Percentiles rank a stretch among this genome's conserved stretches.
Evolutionary conservation across 257 asterid species (phyloP).

Genomic region (Sherardia arvensis): DNA sequence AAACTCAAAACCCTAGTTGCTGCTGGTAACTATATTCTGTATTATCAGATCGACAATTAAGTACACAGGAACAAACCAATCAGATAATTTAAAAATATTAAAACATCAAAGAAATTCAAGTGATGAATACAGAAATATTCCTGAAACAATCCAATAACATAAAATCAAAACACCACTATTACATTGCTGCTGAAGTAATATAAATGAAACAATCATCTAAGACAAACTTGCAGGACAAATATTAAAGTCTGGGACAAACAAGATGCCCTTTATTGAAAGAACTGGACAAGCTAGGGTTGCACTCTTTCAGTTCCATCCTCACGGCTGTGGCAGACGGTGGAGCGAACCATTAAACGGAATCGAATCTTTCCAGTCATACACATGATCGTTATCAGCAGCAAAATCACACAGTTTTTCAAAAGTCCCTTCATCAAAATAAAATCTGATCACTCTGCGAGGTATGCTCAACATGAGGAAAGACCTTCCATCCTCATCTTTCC

Average conservation of each 20-base stretch:
- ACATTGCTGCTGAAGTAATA: background rate
- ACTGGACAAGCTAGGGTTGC: no score
- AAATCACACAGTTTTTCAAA: background rate
- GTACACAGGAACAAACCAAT: no score
- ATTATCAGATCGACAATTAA: no score
- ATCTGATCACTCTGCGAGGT: background rate
- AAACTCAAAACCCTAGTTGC: no score
- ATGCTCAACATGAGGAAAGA: background rate
- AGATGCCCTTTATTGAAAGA: background rate
- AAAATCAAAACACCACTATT: background rate
- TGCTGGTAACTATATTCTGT: no score
- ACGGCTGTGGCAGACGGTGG: background rate
- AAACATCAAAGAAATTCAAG: no score
- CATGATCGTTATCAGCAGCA: background rate
- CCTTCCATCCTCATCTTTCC: background rate
- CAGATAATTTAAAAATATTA: no score
- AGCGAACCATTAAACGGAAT: background rate
- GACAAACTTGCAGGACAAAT: no score
- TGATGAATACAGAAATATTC: no score
- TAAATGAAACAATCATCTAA: no score
- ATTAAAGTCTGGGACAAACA: background rate
- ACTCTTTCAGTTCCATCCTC: no score
- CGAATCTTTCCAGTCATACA: background rate
- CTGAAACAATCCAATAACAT: no score
- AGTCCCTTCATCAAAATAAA: background rate